Evolutionary conservation across 2,329 filamentous ascomycete species (phyloP), one percentile per base, ranked within the genome.

Genomic region (Westerdykella aurantiaca): DNA sequence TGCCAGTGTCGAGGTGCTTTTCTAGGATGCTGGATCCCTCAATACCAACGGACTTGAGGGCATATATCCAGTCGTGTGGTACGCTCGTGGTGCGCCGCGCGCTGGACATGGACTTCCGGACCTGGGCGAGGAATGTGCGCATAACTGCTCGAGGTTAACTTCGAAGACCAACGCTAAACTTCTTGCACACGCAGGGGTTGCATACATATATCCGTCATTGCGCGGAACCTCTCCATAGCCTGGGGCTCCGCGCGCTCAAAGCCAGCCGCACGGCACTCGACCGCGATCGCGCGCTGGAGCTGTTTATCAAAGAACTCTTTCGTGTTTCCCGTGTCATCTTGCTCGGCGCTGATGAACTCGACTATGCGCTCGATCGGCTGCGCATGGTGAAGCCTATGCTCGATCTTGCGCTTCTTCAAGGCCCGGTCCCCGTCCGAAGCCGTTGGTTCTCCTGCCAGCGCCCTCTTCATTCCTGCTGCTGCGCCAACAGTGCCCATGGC

Each of bases 151-250:
- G 18, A 10, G 37, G 51, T 63, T 47, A 59, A 55, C 47, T 45
- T 52, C 37, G 29, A 22, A 29, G 33, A 14, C n/a, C 31, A 21
- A 21, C 23, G 22, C 35, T 31, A 33, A 16, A 10, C 34, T 34
- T 47, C 43, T 46, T 38, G 31, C 39, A 41, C 37, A 47, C 48
- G 37, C 25, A 25, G 41, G 49, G 41, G 55, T 49, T 59, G 49
- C 76, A 55, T 77, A 81, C 78, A 82, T 60, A 80, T 77, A 64
- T 83, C 78, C 17, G 75, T 71, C 34, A 75, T 67, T 44, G 69
- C 70, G 42, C 75, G 68, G 48, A 83, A 75, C 52, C 72, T 70
- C 53, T 82, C 76, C 50, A 83, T 56, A 34, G 78, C 81, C 18
- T 73, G 69, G 9, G 78, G 73, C 42, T 73, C 72, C 18, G 76